Evolutionary conservation across 495 filamentous ascomycete genomes (phyloP), one percentile per base, ranked within the genome.

Genomic region (Terfezia claveryi): DNA sequence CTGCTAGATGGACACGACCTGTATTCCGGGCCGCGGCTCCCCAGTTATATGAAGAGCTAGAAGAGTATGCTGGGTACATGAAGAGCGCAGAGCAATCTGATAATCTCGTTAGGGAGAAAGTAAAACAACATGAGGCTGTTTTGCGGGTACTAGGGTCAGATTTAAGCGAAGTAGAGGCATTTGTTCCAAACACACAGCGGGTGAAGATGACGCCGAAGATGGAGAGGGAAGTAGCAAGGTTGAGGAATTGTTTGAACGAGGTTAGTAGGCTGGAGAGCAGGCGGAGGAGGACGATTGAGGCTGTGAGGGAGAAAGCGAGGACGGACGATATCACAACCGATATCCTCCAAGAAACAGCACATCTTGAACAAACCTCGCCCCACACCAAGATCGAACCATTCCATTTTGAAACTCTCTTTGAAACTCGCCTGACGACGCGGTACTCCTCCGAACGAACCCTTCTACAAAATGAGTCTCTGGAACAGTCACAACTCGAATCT

Each of bases 371-470:
- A 8, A 78, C 82, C 44, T 87, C 83, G 55, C 82, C 88, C 0
- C 86, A 84, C 73, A 85, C 84, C 37, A 74, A 78, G 36, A 80
- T 98, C 50, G 80, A 84, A 44, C 78, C 88, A 2, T 83, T 78
- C 16, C 85, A 94, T 56, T 98, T 98, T 61, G 91, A 95, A 60
- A 77, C 79, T 50, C 78, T 96, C 37, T 95, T 96, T 55, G 85
- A 93, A 62, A 73, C 82, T 52, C 80, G 85, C 2, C 73, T 98
- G 10, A 72, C 72, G 41, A 65, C 73, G 10, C 68, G 77, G n/a
- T 98, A 96, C 62, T 80, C 91, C 58, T 62, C 78, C 1, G 87
- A 95, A 56, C 65, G 80, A 27, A 73, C 79, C 7, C 77, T 78
- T 57, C 66, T 94, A 1, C 71, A 74, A 14, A 73, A 80, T 55